phyloP scores from a whole-genome alignment of 352 stramenopile species.

The Phytophthora brassicae region DNA sequence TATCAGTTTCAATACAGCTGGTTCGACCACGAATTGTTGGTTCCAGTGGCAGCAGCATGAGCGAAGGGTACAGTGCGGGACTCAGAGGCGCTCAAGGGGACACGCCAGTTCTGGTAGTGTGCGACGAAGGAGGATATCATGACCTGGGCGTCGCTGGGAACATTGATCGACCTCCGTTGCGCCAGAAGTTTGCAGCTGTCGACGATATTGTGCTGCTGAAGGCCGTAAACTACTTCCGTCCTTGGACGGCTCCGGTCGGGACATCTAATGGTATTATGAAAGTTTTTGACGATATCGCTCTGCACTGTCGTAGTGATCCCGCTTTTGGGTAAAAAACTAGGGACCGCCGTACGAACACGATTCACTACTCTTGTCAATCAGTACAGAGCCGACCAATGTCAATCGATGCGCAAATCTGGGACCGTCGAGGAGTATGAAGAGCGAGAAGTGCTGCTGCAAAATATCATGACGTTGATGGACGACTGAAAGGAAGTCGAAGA shows the following conservation, averaged over 20 bases:
- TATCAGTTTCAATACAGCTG: no score
- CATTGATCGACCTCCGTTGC: not conserved
- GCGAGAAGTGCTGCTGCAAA: not conserved
- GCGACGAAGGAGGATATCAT: no score
- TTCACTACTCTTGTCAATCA: not conserved
- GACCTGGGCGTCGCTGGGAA: no score
- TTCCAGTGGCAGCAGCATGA: no score
- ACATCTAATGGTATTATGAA: constrained; percentile 11
- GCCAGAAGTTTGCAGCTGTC: not conserved
- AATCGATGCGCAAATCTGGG: not conserved
- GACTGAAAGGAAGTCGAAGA: not conserved
- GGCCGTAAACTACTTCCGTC: not conserved
- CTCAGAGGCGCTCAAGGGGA: no score
- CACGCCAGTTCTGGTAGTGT: no score
- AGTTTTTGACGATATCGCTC: constrained; percentile 2
- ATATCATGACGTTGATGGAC: not conserved
- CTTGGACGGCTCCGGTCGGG: constrained; percentile 1
- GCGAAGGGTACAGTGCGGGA: no score
- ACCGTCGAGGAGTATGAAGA: not conserved
- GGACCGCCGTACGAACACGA: not conserved
- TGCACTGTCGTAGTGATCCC: not conserved
- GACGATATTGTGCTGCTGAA: constrained; percentile 9
- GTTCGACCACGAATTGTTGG: no score
- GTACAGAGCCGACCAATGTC: not conserved
- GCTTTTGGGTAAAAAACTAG: not conserved